These are phyloP conservation scores for Monosporascus ibericus DNA, from an alignment of 2,329 filamentous ascomycete genomes.

Conservation along the genomic window DNA sequence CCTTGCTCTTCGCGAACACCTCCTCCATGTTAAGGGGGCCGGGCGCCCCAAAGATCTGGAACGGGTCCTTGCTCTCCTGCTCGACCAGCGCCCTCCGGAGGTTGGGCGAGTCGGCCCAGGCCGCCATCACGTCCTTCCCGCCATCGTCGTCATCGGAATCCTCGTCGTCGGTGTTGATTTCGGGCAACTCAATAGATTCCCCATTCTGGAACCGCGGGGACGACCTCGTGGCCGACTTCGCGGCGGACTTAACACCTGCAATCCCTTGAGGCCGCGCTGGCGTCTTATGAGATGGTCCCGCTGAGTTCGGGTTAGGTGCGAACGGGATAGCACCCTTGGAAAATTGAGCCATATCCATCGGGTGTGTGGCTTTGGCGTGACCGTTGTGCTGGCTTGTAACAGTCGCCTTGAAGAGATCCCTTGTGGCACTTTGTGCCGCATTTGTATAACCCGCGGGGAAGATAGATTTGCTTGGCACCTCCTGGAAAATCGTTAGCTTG, in stretches of 20 bases:
- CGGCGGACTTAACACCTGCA: slow-evolving; percentile 45
- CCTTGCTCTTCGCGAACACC: slow-evolving; percentile 86
- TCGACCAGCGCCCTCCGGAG: slow-evolving; percentile 67
- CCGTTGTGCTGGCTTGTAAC: slow-evolving; percentile 62
- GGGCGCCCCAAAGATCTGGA: slow-evolving; percentile 82
- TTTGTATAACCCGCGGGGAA: slow-evolving; percentile 57
- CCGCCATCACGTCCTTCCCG: slow-evolving; percentile 58
- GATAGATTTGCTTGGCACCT: slow-evolving; percentile 52
- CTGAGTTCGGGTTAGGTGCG: slow-evolving; percentile 59
- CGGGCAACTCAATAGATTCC: slow-evolving; percentile 85
- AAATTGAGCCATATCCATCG: slow-evolving; percentile 79
- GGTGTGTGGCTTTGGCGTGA: slow-evolving; percentile 58
- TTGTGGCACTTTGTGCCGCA: slow-evolving; percentile 46
- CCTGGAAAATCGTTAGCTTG: slow-evolving; percentile 41
- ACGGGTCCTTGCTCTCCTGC: slow-evolving; percentile 82
- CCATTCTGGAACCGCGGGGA: slow-evolving; percentile 85
- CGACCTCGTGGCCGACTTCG: slow-evolving; percentile 57
- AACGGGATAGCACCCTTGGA: slow-evolving; percentile 88
- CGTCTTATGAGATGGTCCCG: slow-evolving; percentile 59
- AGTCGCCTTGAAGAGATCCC: slow-evolving; percentile 59
- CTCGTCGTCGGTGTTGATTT: slow-evolving; percentile 92
- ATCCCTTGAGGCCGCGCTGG: slow-evolving; percentile 51
- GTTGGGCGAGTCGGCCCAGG: slow-evolving; percentile 86
- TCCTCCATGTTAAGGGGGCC: slow-evolving; percentile 91
- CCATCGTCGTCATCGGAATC: slow-evolving; percentile 59